Conservation (phyloP, 2,329 filamentous ascomycete species). For the Colletotrichum eleusines region DNA sequence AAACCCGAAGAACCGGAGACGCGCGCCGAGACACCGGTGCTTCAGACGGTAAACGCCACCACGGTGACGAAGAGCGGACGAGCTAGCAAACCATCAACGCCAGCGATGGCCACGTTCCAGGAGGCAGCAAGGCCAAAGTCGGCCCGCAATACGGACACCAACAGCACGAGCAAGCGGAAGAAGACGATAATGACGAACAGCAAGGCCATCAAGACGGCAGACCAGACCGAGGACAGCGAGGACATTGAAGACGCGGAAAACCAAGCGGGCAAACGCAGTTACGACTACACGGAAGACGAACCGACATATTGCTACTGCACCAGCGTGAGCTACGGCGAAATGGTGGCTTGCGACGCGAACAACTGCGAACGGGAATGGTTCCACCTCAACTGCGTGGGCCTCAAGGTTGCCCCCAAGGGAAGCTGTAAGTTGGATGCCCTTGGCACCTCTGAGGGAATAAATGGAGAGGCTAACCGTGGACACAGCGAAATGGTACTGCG, state of each 20-base stretch:
- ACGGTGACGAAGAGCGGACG: conserved; percentile 73
- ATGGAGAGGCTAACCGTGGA: conserved; percentile 19
- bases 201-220: conserved; percentile 53
- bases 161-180: conserved; percentile 68
- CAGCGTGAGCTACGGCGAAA: conserved; percentile 83
- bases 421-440: conserved; percentile 70
- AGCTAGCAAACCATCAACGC: conserved; percentile 75
- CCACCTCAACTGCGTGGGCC: conserved; percentile 83
- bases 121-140: conserved; percentile 67
- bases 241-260: conserved; percentile 67
- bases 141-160: conserved; percentile 59
- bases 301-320: conserved; percentile 85
- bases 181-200: conserved; percentile 60
- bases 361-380: conserved; percentile 85
- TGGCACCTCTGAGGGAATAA: background rate
- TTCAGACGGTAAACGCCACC: conserved; percentile 53
- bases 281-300: conserved; percentile 62
- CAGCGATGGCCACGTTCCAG: conserved; percentile 69
- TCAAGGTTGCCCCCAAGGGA: conserved; percentile 81
- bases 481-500: conserved; percentile 84
- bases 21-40: conserved; percentile 57
- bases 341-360: conserved; percentile 84
- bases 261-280: conserved; percentile 57
- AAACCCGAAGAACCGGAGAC: conserved; percentile 53
- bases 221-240: conserved; percentile 58